phyloP scores from a whole-genome alignment of 1,284 basidiomycete genomes.

The Moesziomyces parantarcticus region DNA sequence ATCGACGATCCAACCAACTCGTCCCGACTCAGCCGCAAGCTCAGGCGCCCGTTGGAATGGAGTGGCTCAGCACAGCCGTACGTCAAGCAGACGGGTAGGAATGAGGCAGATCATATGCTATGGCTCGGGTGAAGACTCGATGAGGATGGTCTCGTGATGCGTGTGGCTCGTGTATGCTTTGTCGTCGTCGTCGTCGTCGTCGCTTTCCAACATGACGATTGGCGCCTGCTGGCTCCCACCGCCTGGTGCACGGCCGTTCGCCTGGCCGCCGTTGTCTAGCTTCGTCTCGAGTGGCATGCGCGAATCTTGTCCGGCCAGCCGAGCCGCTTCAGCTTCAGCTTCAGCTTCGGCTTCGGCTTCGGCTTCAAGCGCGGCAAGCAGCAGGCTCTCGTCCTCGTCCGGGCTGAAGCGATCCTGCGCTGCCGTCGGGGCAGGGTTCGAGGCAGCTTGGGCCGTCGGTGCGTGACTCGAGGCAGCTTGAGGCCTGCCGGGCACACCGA shows the following conservation, averaged over 20 bases:
- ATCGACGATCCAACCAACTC: too few species aligned
- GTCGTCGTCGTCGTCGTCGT: conserved; percentile 36
- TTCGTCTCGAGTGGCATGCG: too few species aligned
- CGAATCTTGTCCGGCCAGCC: too few species aligned
- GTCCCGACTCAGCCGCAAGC: too few species aligned
- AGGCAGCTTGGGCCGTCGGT: too few species aligned
- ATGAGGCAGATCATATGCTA: too few species aligned
- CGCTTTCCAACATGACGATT: conserved; percentile 37
- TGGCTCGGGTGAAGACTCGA: too few species aligned
- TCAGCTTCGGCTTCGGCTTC: conserved; percentile 10
- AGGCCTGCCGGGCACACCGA: neutral
- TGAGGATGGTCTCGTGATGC: neutral
- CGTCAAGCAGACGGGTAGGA: too few species aligned
- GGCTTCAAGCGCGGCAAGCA: conserved; percentile 33
- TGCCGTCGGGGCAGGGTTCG: neutral
- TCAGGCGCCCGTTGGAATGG: too few species aligned
- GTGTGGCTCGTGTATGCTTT: neutral
- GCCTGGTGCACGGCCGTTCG: neutral
- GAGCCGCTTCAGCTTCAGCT: too few species aligned
- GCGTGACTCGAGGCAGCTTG: neutral
- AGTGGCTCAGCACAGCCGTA: neutral
- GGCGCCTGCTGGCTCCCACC: conserved; percentile 10
- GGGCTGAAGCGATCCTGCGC: conserved; percentile 20
- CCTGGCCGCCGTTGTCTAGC: neutral
- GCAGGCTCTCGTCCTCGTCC: conserved; percentile 36